Conservation (phyloP, 495 filamentous ascomycete species). For the Penicillium simplicissimum region DNA sequence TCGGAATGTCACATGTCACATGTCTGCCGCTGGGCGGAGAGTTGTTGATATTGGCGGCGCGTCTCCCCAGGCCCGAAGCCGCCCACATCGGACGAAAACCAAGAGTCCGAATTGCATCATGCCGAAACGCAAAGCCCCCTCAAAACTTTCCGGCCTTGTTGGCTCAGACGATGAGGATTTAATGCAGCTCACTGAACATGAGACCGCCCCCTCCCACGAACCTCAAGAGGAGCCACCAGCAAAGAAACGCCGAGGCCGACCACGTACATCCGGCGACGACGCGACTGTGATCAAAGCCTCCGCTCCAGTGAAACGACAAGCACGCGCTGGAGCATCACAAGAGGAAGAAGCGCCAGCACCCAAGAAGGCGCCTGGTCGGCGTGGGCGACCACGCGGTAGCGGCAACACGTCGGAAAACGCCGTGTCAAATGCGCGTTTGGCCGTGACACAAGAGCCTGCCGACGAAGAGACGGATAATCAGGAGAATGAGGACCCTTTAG, state of each 20-base stretch:
- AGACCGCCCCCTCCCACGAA: conserved; percentile 28
- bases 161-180: conserved; percentile 71
- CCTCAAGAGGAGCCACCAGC: conserved; percentile 36
- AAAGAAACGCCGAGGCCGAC: conserved; percentile 46
- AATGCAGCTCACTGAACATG: conserved; percentile 29
- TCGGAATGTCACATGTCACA: conserved; percentile 39
- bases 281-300: conserved; percentile 27
- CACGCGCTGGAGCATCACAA: conserved; percentile 24
- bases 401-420: conserved; percentile 32
- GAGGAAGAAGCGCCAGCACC: conserved; percentile 38
- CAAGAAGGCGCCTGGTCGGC: conserved; percentile 31
- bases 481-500: conserved; percentile 29
- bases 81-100: conserved; percentile 2
- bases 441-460: conserved; percentile 11
- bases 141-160: conserved; percentile 60
- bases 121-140: conserved; percentile 54
- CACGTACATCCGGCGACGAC: conserved; percentile 32
- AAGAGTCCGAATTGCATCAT: conserved; percentile 34
- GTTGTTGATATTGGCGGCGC: conserved; percentile 24
- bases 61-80: background rate
- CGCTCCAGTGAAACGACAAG: conserved; percentile 19
- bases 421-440: conserved; percentile 14
- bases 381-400: conserved; percentile 46
- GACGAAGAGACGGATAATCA: conserved; percentile 15
- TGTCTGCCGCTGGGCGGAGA: conserved; percentile 22